phyloP scores from a whole-genome alignment of 2,329 filamentous ascomycete species.

The Boeremia exigua region DNA sequence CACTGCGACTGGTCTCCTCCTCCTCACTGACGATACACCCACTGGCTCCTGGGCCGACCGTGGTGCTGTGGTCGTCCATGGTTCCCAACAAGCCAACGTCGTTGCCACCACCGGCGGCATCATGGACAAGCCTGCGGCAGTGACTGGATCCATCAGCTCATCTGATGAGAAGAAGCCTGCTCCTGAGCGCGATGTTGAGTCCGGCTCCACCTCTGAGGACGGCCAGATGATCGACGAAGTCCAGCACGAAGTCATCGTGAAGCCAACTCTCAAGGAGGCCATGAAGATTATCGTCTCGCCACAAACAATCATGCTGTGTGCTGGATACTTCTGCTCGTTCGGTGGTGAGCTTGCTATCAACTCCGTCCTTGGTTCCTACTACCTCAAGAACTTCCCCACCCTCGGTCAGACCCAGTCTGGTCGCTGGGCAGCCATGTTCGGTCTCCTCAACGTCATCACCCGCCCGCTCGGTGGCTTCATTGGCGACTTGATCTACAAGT shows the following conservation, averaged over 20 bases:
- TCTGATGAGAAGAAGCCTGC: slow-evolving; percentile 48
- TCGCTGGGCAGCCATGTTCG: slow-evolving; percentile 75
- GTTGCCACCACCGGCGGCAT: slow-evolving; percentile 60
- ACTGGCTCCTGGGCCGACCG: slow-evolving; percentile 82
- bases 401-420: slow-evolving; percentile 63
- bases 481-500: slow-evolving; percentile 62
- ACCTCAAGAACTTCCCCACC: slow-evolving; percentile 60
- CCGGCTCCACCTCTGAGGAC: slow-evolving; percentile 51
- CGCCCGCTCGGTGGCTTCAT: slow-evolving; percentile 70
- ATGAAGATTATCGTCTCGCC: slow-evolving; percentile 67
- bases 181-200: slow-evolving; percentile 50
- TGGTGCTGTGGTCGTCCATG: slow-evolving; percentile 61
- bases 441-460: slow-evolving; percentile 73
- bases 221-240: slow-evolving; percentile 63
- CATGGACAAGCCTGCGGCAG: slow-evolving; percentile 48
- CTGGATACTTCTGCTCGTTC: slow-evolving; percentile 66
- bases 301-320: slow-evolving; percentile 59
- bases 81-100: slow-evolving; percentile 54
- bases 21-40: slow-evolving; percentile 81
- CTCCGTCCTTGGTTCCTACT: slow-evolving; percentile 66
- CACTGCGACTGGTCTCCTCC: slow-evolving; percentile 71
- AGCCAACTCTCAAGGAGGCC: slow-evolving; percentile 66
- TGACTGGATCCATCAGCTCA: slow-evolving; percentile 44
- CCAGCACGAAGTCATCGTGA: slow-evolving; percentile 65
- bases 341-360: slow-evolving; percentile 67